These are phyloP conservation scores for Phragmites australis DNA, from an alignment of 176 grass and related monocot genomes.

Conservation along the genomic window DNA sequence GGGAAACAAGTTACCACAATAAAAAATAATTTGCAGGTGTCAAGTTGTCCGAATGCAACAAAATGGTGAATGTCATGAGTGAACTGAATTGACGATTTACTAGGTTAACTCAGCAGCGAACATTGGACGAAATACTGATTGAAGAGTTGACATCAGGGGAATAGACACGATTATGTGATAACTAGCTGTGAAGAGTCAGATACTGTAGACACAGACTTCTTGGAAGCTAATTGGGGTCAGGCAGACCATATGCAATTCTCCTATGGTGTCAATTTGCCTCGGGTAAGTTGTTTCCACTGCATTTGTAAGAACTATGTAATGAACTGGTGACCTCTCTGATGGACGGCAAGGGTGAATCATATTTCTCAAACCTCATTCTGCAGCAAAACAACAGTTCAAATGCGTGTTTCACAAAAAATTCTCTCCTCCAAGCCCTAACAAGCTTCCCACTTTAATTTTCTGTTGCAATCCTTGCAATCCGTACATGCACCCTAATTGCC, in stretches of 20 bases:
- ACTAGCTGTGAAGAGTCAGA: background rate
- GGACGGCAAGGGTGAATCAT: background rate
- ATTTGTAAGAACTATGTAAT: background rate
- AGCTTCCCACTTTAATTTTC: background rate
- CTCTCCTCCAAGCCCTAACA: background rate
- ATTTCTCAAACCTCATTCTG: constrained; percentile 1
- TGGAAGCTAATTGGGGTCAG: background rate
- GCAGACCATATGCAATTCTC: constrained; percentile 11
- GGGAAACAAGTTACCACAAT: background rate
- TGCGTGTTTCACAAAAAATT: background rate
- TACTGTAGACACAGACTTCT: constrained; percentile 6
- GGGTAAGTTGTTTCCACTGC: background rate
- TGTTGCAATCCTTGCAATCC: background rate
- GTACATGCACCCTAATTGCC: constrained; percentile 3
- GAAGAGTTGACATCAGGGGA: background rate
- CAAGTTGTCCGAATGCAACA: background rate
- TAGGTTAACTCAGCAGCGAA: background rate
- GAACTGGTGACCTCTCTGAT: background rate
- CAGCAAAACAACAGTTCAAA: constrained; percentile 16
- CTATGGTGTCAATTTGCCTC: constrained; percentile 14
- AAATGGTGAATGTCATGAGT: background rate
- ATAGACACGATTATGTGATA: background rate
- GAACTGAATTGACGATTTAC: background rate
- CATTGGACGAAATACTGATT: background rate
- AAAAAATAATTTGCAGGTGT: background rate